Evolutionary conservation across 2,329 filamentous ascomycete species (phyloP), one percentile per base, ranked within the genome.

Genomic region (Neospermospora avenae): DNA sequence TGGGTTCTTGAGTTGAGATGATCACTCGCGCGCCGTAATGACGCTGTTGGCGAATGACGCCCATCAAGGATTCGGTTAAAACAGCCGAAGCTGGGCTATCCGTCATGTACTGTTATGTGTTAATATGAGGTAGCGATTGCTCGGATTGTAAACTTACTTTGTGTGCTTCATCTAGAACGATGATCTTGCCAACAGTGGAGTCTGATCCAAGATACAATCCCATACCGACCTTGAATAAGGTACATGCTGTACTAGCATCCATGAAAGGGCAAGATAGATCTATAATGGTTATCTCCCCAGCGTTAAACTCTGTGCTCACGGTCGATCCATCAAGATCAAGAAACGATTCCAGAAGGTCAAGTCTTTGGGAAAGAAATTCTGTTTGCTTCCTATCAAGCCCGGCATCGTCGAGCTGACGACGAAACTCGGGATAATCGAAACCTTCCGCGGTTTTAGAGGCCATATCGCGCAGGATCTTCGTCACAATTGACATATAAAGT

Each of bases 101-200:
- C 11, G 79, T 81, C 80, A 91, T 85, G 70, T 86, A 91, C 74
- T 67, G 54, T 34, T 3, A 57, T 11, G 4, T 24, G 7, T 62
- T 41, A 59, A 18, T 25, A 53, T 34, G 34, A 49, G 42, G 24
- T n/a, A 53, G 24, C 22, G 28, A 34, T 25, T 41, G 24, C 10
- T 14, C 16, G 10, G 28, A 24, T 35, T 41, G 31, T 57, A 54
- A 54, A 55, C 66, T 52, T 72, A 83, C 81, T 68, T 92, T 92
- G 70, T 95, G 90, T 0, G 90, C 90, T 69, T 93, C 89, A 64
- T 93, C 89, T 0, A 93, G 76, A 0, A 87, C 88, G n/a, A 93
- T 74, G 44, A 92, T 77, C 4, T 84, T 80, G 0, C 87, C 84
- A 1, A 79, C 69, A 25, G 58, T 72, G 64, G 1, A 65, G 61